A percentile compares a stretch with the other conserved stretches of the same genome.
phyloP scores from a whole-genome alignment of 805 yeast genomes.

The Kodamaea laetipori region DNA sequence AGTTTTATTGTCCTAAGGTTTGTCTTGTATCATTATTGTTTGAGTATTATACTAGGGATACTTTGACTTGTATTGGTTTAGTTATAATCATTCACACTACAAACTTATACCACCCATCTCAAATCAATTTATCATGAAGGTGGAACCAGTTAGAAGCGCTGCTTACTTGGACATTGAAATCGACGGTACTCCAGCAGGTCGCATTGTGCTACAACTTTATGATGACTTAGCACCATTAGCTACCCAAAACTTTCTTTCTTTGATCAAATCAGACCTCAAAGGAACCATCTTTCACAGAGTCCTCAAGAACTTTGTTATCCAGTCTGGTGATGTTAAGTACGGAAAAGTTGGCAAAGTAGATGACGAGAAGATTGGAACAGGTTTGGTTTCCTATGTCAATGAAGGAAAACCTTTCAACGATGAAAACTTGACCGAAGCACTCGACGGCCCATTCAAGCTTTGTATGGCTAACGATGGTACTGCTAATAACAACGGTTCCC shows the following conservation, averaged over 20 bases:
- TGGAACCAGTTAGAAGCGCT: slow-evolving; percentile 26
- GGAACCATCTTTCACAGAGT: slow-evolving; percentile 60
- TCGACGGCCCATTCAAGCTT: slow-evolving; percentile 51
- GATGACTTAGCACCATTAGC: slow-evolving; percentile 58
- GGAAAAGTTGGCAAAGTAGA: slow-evolving; percentile 27
- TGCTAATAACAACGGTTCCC: slow-evolving; percentile 55
- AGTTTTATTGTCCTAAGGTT: too few species aligned
- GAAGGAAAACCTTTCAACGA: slow-evolving; percentile 45
- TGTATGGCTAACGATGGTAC: slow-evolving; percentile 67
- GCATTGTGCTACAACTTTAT: slow-evolving; percentile 61
- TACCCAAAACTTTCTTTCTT: slow-evolving; percentile 48
- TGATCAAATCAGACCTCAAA: slow-evolving; percentile 48
- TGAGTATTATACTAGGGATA: too few species aligned
- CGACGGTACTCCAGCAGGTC: slow-evolving; percentile 46
- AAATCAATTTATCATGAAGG: slow-evolving; percentile 25
- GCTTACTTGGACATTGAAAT: slow-evolving; percentile 56
- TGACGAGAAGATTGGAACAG: slow-evolving; percentile 31
- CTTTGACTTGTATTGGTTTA: too few species aligned
- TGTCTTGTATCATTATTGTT: too few species aligned
- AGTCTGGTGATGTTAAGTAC: slow-evolving; percentile 60
- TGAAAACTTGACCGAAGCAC: slow-evolving; percentile 52
- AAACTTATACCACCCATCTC: too few species aligned
- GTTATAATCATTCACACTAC: too few species aligned
- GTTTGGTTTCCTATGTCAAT: slow-evolving; percentile 31
- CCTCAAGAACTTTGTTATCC: slow-evolving; percentile 68